A percentile compares a stretch with the other conserved stretches of the same genome.
Conservation (phyloP, 2,329 filamentous ascomycete species). For the Drechslerella coelobrocha region DNA sequence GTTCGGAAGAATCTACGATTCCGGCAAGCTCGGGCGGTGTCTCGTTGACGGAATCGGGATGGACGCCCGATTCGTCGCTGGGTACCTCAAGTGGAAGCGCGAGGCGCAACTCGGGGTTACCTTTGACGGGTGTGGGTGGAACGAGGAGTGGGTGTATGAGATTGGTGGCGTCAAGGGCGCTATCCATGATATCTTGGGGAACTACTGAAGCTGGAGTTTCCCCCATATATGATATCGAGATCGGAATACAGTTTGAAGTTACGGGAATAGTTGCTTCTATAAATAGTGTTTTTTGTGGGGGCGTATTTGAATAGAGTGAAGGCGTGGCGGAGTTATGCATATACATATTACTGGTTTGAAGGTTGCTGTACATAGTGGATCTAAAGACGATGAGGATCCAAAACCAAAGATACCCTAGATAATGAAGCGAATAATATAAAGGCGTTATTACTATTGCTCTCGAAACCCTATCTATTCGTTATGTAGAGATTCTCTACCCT, state of each 20-base stretch:
- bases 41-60: conserved; percentile 25
- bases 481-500: not conserved
- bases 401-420: no score
- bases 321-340: no score
- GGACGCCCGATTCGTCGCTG: conserved; percentile 9
- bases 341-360: no score
- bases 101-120: conserved; percentile 5
- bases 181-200: conserved; percentile 32
- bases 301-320: no score
- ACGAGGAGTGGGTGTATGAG: conserved; percentile 43
- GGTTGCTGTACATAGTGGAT: no score
- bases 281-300: no score
- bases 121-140: conserved; percentile 45
- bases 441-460: no score
- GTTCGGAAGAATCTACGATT: conserved; percentile 37
- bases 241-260: no score
- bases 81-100: conserved; percentile 41
- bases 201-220: conserved; percentile 19
- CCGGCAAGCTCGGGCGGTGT: conserved; percentile 33
- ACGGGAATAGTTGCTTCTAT: no score
- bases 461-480: not conserved
- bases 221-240: not conserved
- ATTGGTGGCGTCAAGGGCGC: conserved; percentile 33
- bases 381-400: no score
- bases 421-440: no score